Evolutionary conservation across 441 rosid species (phyloP).

Genomic region (Euphorbia celastroides): DNA sequence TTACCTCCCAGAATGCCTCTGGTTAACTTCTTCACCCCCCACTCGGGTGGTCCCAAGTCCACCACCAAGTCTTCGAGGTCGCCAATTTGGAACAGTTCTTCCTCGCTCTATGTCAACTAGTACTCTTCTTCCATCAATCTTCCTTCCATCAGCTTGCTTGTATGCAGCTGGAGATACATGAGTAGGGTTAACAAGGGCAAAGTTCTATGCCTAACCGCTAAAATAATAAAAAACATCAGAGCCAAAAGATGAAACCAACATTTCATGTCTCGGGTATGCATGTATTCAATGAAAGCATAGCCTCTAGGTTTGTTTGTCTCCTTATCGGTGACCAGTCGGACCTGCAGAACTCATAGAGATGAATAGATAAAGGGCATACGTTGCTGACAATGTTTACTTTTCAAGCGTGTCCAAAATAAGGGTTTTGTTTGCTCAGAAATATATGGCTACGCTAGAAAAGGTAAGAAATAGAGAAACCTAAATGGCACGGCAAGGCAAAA

Average conservation of each 20-base stretch:
- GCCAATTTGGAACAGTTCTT: conserved; percentile 95
- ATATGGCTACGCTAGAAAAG: conserved; percentile 28
- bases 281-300: conserved; percentile 83
- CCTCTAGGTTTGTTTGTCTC: conserved; percentile 81
- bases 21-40: conserved; percentile 70
- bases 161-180: conserved; percentile 58
- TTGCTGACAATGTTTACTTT: conserved; percentile 8
- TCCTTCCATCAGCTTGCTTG: conserved; percentile 96
- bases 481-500: conserved; percentile 86
- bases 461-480: conserved; percentile 40
- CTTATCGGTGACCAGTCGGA: conserved; percentile 63
- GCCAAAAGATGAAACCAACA: conserved; percentile 31
- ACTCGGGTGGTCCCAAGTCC: conserved; percentile 94
- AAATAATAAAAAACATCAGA: not conserved
- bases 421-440: conserved; percentile 17
- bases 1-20: conserved; percentile 41
- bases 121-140: conserved; percentile 93
- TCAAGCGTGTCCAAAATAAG: conserved; percentile 3
- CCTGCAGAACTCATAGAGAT: conserved; percentile 46
- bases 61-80: conserved; percentile 95
- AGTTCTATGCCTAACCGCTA: not conserved
- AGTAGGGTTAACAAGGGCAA: conserved; percentile 14
- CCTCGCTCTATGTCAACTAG: conserved; percentile 96
- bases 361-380: conserved; percentile 26
- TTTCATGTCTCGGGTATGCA: conserved; percentile 95